A percentile compares a stretch with the other conserved stretches of the same genome.
phyloP scores from a whole-genome alignment of 73 alveolate genomes.

The Effrenium voratum region DNA sequence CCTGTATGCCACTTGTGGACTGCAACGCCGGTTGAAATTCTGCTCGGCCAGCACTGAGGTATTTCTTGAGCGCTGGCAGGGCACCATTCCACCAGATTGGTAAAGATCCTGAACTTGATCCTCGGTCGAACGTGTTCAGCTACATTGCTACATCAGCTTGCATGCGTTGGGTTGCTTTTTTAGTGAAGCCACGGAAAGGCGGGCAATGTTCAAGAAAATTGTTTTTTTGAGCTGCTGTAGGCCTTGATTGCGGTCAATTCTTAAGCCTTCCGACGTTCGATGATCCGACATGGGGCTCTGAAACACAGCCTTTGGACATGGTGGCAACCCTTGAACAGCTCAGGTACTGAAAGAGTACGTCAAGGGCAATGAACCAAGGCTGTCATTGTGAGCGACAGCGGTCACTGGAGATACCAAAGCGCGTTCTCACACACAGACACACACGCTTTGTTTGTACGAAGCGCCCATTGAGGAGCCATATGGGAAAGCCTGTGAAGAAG shows the following conservation, averaged over 20 bases:
- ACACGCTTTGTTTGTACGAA: background rate
- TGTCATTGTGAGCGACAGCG: background rate
- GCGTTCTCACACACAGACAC: background rate
- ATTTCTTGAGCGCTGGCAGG: slow-evolving; percentile 65
- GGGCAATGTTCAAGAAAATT: background rate
- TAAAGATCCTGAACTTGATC: slow-evolving; percentile 54
- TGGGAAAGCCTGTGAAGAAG: too few species aligned
- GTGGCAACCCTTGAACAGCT: background rate
- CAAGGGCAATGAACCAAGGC: slow-evolving; percentile 91
- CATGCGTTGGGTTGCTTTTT: background rate
- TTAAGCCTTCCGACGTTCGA: background rate
- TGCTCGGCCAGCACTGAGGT: slow-evolving; percentile 12
- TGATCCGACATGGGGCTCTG: background rate
- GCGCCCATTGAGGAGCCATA: background rate
- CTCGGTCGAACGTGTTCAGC: background rate
- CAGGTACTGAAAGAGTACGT: slow-evolving; percentile 53
- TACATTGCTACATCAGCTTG: background rate
- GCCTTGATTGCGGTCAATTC: background rate
- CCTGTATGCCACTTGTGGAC: background rate
- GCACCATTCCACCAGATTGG: slow-evolving; percentile 69
- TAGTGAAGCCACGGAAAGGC: background rate
- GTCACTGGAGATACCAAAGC: background rate
- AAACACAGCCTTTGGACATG: background rate
- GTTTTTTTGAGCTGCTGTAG: background rate
- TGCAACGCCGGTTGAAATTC: background rate